These are phyloP conservation scores for Trichoderma afroharzianum DNA, from an alignment of 2,329 filamentous ascomycete species.

Conservation along the genomic window DNA sequence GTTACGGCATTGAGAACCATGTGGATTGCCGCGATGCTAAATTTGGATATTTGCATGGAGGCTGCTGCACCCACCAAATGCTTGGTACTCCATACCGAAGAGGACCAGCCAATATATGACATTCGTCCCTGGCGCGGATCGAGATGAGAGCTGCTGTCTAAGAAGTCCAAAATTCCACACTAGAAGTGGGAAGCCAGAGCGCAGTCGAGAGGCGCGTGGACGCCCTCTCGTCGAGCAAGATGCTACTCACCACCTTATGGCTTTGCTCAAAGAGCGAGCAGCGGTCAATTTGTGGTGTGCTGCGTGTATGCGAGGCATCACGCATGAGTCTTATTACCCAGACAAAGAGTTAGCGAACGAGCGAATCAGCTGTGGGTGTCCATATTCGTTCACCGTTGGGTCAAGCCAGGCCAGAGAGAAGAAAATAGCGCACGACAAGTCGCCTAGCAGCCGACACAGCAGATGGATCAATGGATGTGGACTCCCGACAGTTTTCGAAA, in stretches of 20 bases:
- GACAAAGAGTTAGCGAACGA: not conserved
- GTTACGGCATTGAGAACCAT: slow-evolving; percentile 5
- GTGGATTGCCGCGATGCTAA: slow-evolving; percentile 9
- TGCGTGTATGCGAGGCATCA: not conserved
- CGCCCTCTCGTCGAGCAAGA: not conserved
- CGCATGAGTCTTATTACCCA: not conserved
- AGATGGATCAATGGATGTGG: not conserved
- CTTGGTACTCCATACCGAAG: not conserved
- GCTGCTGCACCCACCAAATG: not conserved
- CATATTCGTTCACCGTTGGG: not conserved
- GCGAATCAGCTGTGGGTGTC: not conserved
- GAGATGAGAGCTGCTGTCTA: not conserved
- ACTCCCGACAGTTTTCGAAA: not conserved
- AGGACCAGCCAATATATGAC: not conserved
- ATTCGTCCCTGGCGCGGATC: not conserved
- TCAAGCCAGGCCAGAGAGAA: not conserved
- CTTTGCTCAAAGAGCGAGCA: not conserved
- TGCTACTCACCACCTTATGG: not conserved
- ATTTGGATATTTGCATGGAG: not conserved
- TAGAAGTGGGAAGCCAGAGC: not conserved
- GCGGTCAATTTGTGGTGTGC: not conserved
- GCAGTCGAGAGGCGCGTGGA: not conserved
- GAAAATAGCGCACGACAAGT: not conserved
- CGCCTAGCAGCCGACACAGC: not conserved
- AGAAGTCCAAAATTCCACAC: not conserved